A percentile compares a stretch with the other conserved stretches of the same genome.
phyloP scores from a whole-genome alignment of 2,329 filamentous ascomycete genomes.

The Aspergillus sp. region DNA sequence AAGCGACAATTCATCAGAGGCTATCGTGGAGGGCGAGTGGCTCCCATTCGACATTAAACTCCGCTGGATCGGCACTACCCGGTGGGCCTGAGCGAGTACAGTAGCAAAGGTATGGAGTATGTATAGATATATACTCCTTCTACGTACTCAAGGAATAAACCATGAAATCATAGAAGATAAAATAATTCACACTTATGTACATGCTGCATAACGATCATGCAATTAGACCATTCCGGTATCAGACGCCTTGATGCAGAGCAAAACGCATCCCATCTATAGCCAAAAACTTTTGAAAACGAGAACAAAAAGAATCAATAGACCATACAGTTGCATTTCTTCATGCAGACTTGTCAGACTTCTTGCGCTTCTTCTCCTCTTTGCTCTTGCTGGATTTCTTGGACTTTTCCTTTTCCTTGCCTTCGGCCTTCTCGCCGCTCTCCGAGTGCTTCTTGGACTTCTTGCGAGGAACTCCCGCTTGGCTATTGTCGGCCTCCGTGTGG shows the following conservation, averaged over 20 bases:
- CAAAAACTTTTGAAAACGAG: slow-evolving; percentile 14
- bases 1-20: slow-evolving; percentile 5
- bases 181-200: not conserved
- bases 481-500: slow-evolving; percentile 27
- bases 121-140: no score
- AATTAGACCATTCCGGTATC: slow-evolving; percentile 21
- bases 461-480: slow-evolving; percentile 24
- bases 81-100: slow-evolving; percentile 3
- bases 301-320: slow-evolving; percentile 13
- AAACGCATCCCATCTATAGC: slow-evolving; percentile 19
- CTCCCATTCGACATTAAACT: slow-evolving; percentile 7
- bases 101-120: no score
- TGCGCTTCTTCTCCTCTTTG: slow-evolving; percentile 40
- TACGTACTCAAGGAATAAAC: no score
- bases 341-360: slow-evolving; percentile 35
- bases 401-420: slow-evolving; percentile 29
- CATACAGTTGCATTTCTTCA: slow-evolving; percentile 22
- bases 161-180: no score
- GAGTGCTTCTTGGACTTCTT: slow-evolving; percentile 42
- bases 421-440: slow-evolving; percentile 10
- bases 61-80: slow-evolving; percentile 11
- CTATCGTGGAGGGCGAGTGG: slow-evolving; percentile 10
- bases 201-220: not conserved
- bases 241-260: slow-evolving; percentile 38
- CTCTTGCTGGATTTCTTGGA: slow-evolving; percentile 34